These are phyloP conservation scores for Pezicula neosporulosa DNA, from an alignment of 2,329 filamentous ascomycete species.

Conservation along the genomic window DNA sequence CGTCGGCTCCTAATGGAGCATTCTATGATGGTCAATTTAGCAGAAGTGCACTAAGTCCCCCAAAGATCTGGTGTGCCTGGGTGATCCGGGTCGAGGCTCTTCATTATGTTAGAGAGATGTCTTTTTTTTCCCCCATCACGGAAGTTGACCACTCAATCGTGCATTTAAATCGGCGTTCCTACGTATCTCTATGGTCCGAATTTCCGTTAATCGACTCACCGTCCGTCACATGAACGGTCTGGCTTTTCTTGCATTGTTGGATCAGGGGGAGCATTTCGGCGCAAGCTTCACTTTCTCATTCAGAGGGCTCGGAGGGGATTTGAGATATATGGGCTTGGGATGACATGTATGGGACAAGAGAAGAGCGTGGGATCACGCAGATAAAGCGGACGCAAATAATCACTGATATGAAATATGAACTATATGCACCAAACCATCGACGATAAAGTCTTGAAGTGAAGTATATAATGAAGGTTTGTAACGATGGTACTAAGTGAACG, in stretches of 20 bases:
- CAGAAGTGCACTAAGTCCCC: background rate
- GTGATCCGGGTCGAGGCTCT: no score
- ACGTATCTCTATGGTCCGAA: no score
- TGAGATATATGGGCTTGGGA: background rate
- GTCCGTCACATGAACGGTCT: conserved; percentile 1
- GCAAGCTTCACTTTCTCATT: background rate
- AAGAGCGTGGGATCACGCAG: background rate
- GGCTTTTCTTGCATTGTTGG: background rate
- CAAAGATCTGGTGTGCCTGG: background rate
- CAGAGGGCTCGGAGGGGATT: background rate
- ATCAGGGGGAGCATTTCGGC: background rate
- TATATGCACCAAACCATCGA: no score
- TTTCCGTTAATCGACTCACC: no score
- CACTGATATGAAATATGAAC: no score
- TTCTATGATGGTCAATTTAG: background rate
- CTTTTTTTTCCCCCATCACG: background rate
- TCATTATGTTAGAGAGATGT: background rate
- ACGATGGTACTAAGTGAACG: no score
- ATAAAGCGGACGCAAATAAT: background rate
- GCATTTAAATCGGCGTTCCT: background rate
- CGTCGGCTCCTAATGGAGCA: conserved; percentile 3
- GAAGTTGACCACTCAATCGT: conserved; percentile 3
- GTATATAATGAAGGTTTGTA: no score
- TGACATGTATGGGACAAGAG: background rate
- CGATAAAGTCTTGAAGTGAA: no score